phyloP scores from a whole-genome alignment of 495 filamentous ascomycete species.

The Apiosordaria backusii region DNA sequence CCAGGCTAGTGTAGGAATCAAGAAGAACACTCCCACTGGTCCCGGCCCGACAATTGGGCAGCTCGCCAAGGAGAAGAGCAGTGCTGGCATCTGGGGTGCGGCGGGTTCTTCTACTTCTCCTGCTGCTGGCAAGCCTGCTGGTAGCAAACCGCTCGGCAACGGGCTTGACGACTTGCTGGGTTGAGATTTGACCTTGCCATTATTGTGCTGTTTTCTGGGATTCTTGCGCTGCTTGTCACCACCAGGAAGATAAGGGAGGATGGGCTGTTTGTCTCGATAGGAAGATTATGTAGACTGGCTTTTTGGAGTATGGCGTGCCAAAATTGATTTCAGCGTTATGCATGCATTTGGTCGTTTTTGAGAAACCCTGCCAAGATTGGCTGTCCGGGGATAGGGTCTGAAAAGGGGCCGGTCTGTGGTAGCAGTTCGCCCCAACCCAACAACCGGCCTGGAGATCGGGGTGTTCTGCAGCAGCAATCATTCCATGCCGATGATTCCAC shows the following conservation, averaged over 20 bases:
- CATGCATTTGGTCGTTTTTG: background rate
- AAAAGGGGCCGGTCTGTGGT: background rate
- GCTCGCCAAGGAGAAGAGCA: conserved; percentile 93
- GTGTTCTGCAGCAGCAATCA: background rate
- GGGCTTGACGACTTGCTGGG: conserved; percentile 46
- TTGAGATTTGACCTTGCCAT: conserved; percentile 20
- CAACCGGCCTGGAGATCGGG: background rate
- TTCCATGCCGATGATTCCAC: background rate
- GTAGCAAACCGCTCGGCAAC: conserved; percentile 30
- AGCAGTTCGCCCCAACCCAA: background rate
- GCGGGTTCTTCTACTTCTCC: conserved; percentile 18
- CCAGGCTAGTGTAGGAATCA: conserved; percentile 69
- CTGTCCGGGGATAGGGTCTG: background rate
- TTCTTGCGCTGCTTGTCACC: background rate
- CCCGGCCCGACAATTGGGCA: conserved; percentile 75
- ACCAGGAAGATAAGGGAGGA: background rate
- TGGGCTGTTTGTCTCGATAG: background rate
- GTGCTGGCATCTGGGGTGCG: conserved; percentile 84
- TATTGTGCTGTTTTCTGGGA: background rate
- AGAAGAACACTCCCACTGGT: conserved; percentile 63
- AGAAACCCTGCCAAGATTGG: background rate
- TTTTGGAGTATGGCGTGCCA: conserved; percentile 24
- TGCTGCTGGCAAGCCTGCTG: background rate
- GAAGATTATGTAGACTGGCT: conserved; percentile 15
- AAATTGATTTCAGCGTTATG: conserved; percentile 11